These are phyloP conservation scores for Eutrema heterophyllum DNA, from an alignment of 345 rosid genomes.

Conservation along the genomic window DNA sequence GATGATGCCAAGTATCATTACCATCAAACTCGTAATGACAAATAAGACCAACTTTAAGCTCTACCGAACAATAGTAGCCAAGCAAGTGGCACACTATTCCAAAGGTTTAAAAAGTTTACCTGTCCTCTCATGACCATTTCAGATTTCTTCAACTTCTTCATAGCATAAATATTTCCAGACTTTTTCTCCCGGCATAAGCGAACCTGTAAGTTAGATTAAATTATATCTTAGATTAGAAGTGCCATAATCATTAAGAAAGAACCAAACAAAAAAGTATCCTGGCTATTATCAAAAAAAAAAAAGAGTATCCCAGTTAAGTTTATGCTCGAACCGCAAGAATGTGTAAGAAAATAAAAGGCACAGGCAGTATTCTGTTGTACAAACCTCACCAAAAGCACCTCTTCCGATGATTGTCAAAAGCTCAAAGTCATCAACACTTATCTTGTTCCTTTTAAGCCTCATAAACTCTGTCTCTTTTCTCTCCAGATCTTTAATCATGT, in stretches of 20 bases:
- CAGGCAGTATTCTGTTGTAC: slow-evolving; percentile 14
- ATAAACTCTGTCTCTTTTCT: slow-evolving; percentile 92
- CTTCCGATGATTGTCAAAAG: slow-evolving; percentile 74
- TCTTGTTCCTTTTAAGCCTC: slow-evolving; percentile 91
- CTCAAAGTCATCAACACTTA: slow-evolving; percentile 91
- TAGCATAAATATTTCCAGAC: slow-evolving; percentile 93
- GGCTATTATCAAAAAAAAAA: background rate
- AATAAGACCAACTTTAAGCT: background rate
- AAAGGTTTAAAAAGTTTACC: slow-evolving; percentile 42
- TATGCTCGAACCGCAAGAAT: background rate
- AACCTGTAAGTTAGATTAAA: slow-evolving; percentile 48
- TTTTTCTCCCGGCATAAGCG: slow-evolving; percentile 87
- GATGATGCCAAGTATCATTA: background rate
- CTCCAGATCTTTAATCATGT: slow-evolving; percentile 88
- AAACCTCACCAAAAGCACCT: slow-evolving; percentile 97
- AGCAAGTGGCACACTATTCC: background rate
- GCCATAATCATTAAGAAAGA: background rate
- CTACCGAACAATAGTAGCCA: background rate
- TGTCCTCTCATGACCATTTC: slow-evolving; percentile 97
- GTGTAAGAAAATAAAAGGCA: background rate
- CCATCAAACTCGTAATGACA: background rate
- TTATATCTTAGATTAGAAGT: background rate
- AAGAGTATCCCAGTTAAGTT: background rate
- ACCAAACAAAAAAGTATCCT: background rate
- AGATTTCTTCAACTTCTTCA: slow-evolving; percentile 98